Evolutionary conservation across 2,329 filamentous ascomycete species (phyloP).

Genomic region (Trichoderma afroharzianum): DNA sequence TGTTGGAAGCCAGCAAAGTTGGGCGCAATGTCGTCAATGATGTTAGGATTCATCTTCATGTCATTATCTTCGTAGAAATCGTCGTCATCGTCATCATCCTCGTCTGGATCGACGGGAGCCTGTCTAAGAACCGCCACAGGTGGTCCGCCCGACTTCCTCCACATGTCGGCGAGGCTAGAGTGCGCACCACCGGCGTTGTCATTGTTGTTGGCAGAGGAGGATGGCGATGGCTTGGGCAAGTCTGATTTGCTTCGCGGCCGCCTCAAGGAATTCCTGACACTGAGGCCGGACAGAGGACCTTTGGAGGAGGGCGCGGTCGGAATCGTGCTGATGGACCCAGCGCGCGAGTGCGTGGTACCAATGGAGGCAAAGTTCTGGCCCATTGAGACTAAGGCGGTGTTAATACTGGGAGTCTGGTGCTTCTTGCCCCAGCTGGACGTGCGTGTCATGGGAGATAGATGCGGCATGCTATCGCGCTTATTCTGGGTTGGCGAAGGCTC

Average conservation of each 20-base stretch:
- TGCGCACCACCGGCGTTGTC: conserved; percentile 31
- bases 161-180: conserved; percentile 47
- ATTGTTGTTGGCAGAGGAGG: conserved; percentile 22
- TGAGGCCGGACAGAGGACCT: conserved; percentile 43
- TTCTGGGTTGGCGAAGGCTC: conserved; percentile 31
- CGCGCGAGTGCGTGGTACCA: conserved; percentile 53
- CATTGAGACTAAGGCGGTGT: conserved; percentile 56
- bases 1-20: conserved; percentile 72
- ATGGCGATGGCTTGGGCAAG: conserved; percentile 37
- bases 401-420: conserved; percentile 50
- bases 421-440: conserved; percentile 52
- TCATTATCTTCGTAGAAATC: conserved; percentile 55
- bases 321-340: conserved; percentile 55
- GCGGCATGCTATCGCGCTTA: conserved; percentile 42
- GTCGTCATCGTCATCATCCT: conserved; percentile 59
- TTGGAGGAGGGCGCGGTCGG: conserved; percentile 49
- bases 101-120: conserved; percentile 38
- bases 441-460: conserved; percentile 49
- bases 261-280: conserved; percentile 47
- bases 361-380: conserved; percentile 53
- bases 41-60: conserved; percentile 58
- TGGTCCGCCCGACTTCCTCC: conserved; percentile 51
- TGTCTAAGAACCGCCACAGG: conserved; percentile 49
- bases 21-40: conserved; percentile 66
- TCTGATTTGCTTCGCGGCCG: conserved; percentile 56